A percentile compares a stretch with the other conserved stretches of the same genome.
phyloP scores from a whole-genome alignment of 768 basidiomycete species.

The Tylopilus felleus region DNA sequence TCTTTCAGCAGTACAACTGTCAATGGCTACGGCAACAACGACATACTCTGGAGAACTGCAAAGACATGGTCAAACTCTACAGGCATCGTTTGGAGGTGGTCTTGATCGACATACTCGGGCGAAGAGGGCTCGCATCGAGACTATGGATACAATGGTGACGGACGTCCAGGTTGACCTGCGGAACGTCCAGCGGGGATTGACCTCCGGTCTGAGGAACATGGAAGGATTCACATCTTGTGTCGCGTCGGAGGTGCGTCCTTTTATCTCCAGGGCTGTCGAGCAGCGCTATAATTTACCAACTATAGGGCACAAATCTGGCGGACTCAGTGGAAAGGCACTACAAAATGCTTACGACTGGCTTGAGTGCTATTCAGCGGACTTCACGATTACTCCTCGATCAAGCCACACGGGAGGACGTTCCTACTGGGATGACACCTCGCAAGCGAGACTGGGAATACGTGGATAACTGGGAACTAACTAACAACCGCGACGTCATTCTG shows the following conservation, averaged over 20 bases:
- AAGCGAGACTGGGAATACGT: slow-evolving; percentile 70
- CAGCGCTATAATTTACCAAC: not conserved
- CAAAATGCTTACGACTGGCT: slow-evolving; percentile 37
- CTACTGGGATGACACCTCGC: slow-evolving; percentile 73
- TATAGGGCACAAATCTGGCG: slow-evolving; percentile 42
- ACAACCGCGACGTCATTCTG: slow-evolving; percentile 58
- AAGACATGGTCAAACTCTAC: slow-evolving; percentile 43
- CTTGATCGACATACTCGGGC: slow-evolving; percentile 58
- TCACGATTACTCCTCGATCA: slow-evolving; percentile 51
- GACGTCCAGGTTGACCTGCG: slow-evolving; percentile 53
- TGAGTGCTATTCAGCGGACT: slow-evolving; percentile 49
- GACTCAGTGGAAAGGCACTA: slow-evolving; percentile 44
- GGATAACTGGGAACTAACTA: slow-evolving; percentile 70
- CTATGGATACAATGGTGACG: slow-evolving; percentile 45
- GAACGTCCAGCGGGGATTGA: slow-evolving; percentile 47
- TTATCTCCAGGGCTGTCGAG: not conserved
- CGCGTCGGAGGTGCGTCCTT: slow-evolving; percentile 47
- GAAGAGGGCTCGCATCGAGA: slow-evolving; percentile 67
- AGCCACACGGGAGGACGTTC: slow-evolving; percentile 58
- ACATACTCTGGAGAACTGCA: slow-evolving; percentile 53
- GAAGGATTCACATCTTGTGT: slow-evolving; percentile 43
- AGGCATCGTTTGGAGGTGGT: slow-evolving; percentile 46
- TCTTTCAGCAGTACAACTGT: slow-evolving; percentile 42
- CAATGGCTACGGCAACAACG: slow-evolving; percentile 44
- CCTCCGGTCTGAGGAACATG: slow-evolving; percentile 47